Evolutionary conservation across 495 filamentous ascomycete genomes (phyloP).

Genomic region (Rhypophila decipiens): DNA sequence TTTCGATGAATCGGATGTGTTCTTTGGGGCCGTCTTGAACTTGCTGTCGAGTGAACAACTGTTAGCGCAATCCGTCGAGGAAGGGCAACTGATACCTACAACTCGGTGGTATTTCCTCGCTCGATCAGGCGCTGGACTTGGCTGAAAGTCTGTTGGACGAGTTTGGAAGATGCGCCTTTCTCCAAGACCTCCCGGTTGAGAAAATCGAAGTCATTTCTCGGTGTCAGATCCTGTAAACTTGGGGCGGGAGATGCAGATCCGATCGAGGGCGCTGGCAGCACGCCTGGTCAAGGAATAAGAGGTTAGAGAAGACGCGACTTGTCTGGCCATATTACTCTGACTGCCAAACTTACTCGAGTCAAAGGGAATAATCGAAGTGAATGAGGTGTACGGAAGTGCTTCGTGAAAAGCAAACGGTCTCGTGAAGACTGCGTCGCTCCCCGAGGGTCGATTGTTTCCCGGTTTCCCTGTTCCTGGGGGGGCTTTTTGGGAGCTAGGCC

Average conservation of each 20-base stretch:
- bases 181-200: constrained; percentile 47
- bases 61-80: not conserved
- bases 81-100: constrained; percentile 44
- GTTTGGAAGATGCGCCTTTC: constrained; percentile 28
- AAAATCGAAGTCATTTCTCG: constrained; percentile 35
- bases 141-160: constrained; percentile 45
- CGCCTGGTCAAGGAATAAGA: constrained; percentile 36
- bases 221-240: constrained; percentile 36
- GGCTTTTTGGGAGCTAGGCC: constrained; percentile 18
- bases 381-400: constrained; percentile 84
- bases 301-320: constrained; percentile 2
- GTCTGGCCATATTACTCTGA: not conserved
- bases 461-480: constrained; percentile 3
- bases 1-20: constrained; percentile 8
- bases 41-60: constrained; percentile 46
- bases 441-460: not conserved
- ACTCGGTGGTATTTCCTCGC: constrained; percentile 62
- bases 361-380: constrained; percentile 85
- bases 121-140: constrained; percentile 66
- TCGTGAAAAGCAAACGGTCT: constrained; percentile 60
- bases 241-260: constrained; percentile 45
- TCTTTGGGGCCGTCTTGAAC: constrained; percentile 53
- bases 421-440: constrained; percentile 5
- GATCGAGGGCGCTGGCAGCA: constrained; percentile 64
- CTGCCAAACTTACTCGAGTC: constrained; percentile 55